Conservation (phyloP, 495 filamentous ascomycete genomes). For the Elasticomyces elasticus region DNA sequence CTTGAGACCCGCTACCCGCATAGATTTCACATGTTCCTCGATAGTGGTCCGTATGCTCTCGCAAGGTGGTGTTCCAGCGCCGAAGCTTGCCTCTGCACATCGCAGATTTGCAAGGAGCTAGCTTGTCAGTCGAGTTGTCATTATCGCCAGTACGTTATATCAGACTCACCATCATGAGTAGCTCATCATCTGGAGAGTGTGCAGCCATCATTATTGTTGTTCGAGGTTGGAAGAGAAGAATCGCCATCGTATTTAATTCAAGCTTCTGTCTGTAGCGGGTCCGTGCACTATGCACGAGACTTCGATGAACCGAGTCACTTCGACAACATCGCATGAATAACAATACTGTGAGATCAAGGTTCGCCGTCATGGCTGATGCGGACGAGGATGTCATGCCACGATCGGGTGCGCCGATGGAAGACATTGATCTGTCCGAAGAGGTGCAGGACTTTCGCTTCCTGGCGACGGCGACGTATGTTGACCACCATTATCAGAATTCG, state of each 20-base stretch:
- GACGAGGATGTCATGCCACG: slow-evolving; percentile 32
- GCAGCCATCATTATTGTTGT: neutral
- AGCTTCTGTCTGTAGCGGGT: too few species aligned
- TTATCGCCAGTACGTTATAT: neutral
- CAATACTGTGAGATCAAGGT: neutral
- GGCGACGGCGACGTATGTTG: neutral
- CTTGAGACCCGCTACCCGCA: neutral
- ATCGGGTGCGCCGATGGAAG: slow-evolving; percentile 24
- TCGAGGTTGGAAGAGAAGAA: neutral
- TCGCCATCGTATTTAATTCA: too few species aligned
- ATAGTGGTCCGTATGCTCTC: slow-evolving; percentile 13
- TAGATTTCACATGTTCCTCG: slow-evolving; percentile 10
- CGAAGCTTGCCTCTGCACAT: slow-evolving; percentile 11
- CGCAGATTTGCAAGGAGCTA: slow-evolving; percentile 18
- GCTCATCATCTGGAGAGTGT: slow-evolving; percentile 12
- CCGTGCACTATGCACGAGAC: neutral
- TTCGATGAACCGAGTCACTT: neutral
- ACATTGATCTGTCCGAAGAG: slow-evolving; percentile 68
- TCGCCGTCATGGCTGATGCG: slow-evolving; percentile 31
- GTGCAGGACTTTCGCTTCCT: slow-evolving; percentile 82
- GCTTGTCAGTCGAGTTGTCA: neutral
- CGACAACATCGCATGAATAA: neutral
- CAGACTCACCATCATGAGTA: slow-evolving; percentile 3
- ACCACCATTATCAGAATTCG: neutral
- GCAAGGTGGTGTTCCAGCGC: slow-evolving; percentile 14